Conservation (phyloP, 164 flowering plant species). For the Umbilicus rupestris region DNA sequence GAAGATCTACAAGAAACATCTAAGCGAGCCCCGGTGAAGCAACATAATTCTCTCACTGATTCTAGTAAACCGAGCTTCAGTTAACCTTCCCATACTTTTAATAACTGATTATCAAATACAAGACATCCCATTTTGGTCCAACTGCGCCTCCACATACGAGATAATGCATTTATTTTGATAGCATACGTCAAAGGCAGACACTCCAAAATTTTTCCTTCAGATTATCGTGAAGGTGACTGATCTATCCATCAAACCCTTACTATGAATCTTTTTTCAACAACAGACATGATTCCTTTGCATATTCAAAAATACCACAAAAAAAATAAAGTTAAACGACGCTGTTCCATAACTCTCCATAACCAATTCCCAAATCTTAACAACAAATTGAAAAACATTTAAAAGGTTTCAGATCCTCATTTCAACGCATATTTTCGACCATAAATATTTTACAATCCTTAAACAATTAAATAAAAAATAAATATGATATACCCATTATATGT, state of each 20-base stretch:
- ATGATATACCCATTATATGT: too few species aligned
- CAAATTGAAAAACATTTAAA: too few species aligned
- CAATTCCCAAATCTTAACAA: too few species aligned
- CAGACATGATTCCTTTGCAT: not conserved
- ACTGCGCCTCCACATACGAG: not conserved
- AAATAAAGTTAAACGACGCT: too few species aligned
- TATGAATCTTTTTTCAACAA: not conserved
- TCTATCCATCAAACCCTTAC: not conserved
- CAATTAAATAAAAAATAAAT: too few species aligned
- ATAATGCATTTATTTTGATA: not conserved
- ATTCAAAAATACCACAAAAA: too few species aligned
- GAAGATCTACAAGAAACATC: not conserved
- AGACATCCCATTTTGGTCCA: not conserved
- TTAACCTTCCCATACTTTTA: not conserved
- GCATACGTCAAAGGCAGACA: not conserved
- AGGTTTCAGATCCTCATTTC: too few species aligned
- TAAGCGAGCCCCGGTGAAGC: not conserved
- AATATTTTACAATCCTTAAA: too few species aligned
- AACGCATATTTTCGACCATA: too few species aligned
- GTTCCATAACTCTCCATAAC: too few species aligned
- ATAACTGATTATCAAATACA: not conserved
- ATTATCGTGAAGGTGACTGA: not conserved
- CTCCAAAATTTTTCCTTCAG: not conserved
- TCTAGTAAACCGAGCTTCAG: not conserved
- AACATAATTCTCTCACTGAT: not conserved